phyloP scores from a whole-genome alignment of 2,329 filamentous ascomycete species.

The Alternaria alternata region DNA sequence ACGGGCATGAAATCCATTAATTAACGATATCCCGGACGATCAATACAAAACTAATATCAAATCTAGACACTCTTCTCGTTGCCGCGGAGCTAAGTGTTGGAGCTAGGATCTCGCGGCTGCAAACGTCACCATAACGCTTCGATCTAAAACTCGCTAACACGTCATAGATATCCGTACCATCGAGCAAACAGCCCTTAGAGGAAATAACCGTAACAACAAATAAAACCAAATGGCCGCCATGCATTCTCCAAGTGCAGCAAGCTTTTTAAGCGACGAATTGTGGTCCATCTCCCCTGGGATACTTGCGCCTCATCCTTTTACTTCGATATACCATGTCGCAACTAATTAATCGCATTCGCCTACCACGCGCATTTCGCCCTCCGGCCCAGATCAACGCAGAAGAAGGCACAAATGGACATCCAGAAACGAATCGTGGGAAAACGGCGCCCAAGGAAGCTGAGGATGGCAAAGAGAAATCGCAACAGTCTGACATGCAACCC shows the following conservation, averaged over 20 bases:
- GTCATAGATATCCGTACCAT: constrained; percentile 17
- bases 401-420: constrained; percentile 16
- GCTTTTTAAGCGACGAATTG: constrained; percentile 5
- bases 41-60: background rate
- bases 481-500: constrained; percentile 36
- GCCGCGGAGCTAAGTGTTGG: constrained; percentile 1
- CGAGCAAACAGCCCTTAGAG: background rate
- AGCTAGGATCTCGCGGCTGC: constrained; percentile 3
- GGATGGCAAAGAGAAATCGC: constrained; percentile 14
- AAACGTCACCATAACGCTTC: constrained; percentile 14
- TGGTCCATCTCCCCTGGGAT: background rate
- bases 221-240: constrained; percentile 14
- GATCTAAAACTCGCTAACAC: constrained; percentile 8
- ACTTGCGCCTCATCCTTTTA: background rate
- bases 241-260: constrained; percentile 5
- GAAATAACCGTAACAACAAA: constrained; percentile 5
- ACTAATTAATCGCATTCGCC: constrained; percentile 10
- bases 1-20: background rate
- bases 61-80: background rate
- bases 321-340: background rate
- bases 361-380: constrained; percentile 21
- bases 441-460: constrained; percentile 15
- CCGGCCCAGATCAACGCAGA: constrained; percentile 19
- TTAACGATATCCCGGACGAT: background rate
- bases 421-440: constrained; percentile 16